A percentile compares a stretch with the other conserved stretches of the same genome.
These are phyloP conservation scores for Coemansia sp. DNA, from an alignment of 192 early-diverging fungal genomes.

Conservation along the genomic window DNA sequence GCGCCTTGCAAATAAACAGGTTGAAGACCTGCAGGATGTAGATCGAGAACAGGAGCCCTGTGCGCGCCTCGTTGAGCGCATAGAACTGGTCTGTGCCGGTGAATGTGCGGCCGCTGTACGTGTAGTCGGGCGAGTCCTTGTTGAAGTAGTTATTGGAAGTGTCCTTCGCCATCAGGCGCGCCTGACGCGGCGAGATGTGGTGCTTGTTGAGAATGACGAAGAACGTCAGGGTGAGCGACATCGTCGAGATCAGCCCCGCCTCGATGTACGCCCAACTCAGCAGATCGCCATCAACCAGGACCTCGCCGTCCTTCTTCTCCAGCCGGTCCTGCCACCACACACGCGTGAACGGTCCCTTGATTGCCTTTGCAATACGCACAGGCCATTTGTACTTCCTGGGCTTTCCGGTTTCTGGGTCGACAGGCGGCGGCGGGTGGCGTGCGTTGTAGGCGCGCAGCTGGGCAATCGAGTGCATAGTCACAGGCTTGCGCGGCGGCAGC, in stretches of 20 bases:
- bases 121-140: constrained; percentile 53
- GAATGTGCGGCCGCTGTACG: constrained; percentile 46
- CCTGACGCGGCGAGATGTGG: constrained; percentile 67
- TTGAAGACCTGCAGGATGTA: constrained; percentile 87
- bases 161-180: constrained; percentile 61
- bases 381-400: constrained; percentile 36
- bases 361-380: constrained; percentile 15
- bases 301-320: constrained; percentile 77
- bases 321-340: constrained; percentile 68
- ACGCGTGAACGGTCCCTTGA: constrained; percentile 57
- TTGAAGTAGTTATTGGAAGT: constrained; percentile 48
- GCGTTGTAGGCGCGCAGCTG: constrained; percentile 62
- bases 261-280: constrained; percentile 89
- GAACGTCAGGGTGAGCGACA: constrained; percentile 73
- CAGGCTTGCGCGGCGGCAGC: constrained; percentile 87
- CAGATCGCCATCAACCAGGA: constrained; percentile 81
- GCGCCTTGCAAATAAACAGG: constrained; percentile 89
- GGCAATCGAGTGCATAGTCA: constrained; percentile 76
- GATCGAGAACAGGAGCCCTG: constrained; percentile 72
- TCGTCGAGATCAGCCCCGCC: constrained; percentile 74
- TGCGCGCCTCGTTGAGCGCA: constrained; percentile 78
- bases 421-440: constrained; percentile 51
- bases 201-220: constrained; percentile 77
- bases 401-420: constrained; percentile 60
- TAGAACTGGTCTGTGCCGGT: constrained; percentile 63